Conservation (phyloP, 179 eudicot species). For the Spergularia azorica region DNA sequence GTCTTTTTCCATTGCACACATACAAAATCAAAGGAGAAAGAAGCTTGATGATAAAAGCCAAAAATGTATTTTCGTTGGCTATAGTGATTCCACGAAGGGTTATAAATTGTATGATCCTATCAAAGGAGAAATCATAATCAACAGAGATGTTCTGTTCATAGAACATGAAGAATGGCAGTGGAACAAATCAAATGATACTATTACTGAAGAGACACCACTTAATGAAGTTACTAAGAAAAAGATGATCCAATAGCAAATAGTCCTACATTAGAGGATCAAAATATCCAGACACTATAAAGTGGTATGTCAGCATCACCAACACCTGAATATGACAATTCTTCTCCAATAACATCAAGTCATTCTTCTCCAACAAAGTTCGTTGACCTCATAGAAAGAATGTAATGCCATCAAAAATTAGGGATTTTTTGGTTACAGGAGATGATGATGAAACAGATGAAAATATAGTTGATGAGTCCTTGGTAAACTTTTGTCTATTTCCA, state of each 20-base stretch:
- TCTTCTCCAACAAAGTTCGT: background rate
- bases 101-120: background rate
- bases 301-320: background rate
- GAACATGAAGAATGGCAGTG: constrained; percentile 3
- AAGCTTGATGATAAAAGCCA: constrained; percentile 9
- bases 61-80: constrained; percentile 9
- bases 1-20: too few relatives aligned
- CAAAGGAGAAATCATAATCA: constrained; percentile 5
- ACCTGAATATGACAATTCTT: background rate
- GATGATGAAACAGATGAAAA: constrained; percentile 2
- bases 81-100: constrained; percentile 5
- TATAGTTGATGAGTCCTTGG: background rate
- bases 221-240: background rate
- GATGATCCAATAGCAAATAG: too few relatives aligned
- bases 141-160: background rate
- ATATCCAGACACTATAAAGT: background rate
- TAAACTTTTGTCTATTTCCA: constrained; percentile 8
- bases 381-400: background rate
- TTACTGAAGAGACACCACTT: background rate
- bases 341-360: background rate
- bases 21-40: constrained; percentile 1
- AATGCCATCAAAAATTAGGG: background rate
- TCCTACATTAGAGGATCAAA: background rate
- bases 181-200: background rate
- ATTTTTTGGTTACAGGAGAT: background rate